Evolutionary conservation across 306 rosid genomes (phyloP), one percentile per base, ranked within the genome.

Genomic region (Cucurbita moschata): DNA sequence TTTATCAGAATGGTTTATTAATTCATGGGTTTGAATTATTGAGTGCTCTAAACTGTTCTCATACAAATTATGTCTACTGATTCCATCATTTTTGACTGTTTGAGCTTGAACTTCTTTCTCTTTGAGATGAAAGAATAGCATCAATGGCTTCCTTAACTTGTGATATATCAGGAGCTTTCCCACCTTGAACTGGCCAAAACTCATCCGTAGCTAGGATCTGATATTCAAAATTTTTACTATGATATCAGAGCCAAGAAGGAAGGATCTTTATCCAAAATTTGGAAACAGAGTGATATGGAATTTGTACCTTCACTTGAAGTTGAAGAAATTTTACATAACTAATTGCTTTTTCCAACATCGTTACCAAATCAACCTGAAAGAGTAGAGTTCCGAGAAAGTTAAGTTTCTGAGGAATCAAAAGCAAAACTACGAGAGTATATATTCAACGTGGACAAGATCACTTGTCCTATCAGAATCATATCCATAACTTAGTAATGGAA

Each of bases 121-220:
- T 83, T 68, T 90, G 91, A 58, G 93, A 84, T 26, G 90, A 81
- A 56, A 92, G 86, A 71, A 92, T 87, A 10, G 83, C 89, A 77
- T 92, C 98, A 76, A 92, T 90, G 81, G 98, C 96, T 81, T 90
- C 96, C 79, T 83, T 92, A 38, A 88, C 98, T 84, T 92, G 98
- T 71, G 96, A 82, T 75, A 92, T 87, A 76, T 90, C 96, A 37
- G 92, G 96, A 50, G 96, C 86, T 77, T 86, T 92, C 67, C 90
- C 93, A 21, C 98, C 96, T 84, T 92, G 88, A 18, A 74, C 86
- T 0, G 96, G 96, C 98, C 98, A 92, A 81, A 92, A 83, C 56
- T 92, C 96, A 84, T 92, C 98, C 0, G 96, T 86, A 9, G 96
- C 93, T 86, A 92, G 78, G 35, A 92, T 92, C 98, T 92, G 57